Conservation (phyloP, 1,139 yeast genomes). For the Scheffersomyces lignicola region DNA sequence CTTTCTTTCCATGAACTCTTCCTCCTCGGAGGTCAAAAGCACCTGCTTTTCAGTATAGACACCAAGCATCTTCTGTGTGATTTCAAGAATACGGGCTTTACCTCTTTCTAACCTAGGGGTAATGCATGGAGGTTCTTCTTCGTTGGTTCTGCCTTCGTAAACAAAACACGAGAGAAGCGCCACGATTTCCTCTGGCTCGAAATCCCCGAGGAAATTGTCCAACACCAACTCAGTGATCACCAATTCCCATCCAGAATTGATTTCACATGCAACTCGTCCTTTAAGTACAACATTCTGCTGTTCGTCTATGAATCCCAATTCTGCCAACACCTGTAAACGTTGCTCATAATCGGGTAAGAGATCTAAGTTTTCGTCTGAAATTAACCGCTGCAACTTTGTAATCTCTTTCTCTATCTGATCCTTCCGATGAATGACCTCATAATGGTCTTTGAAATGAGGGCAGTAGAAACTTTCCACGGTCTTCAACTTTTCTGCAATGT, state of each 20-base stretch:
- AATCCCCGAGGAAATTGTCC: conserved; percentile 89
- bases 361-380: conserved; percentile 87
- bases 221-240: conserved; percentile 84
- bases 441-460: conserved; percentile 50
- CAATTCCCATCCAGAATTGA: conserved; percentile 88
- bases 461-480: conserved; percentile 30
- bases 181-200: conserved; percentile 94
- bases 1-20: conserved; percentile 76
- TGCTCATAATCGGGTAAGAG: conserved; percentile 92
- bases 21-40: conserved; percentile 78
- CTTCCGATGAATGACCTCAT: conserved; percentile 46
- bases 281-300: conserved; percentile 77
- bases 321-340: conserved; percentile 72
- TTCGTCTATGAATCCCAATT: conserved; percentile 74
- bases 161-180: conserved; percentile 90
- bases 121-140: conserved; percentile 57
- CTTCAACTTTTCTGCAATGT: conserved; percentile 35
- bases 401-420: conserved; percentile 52
- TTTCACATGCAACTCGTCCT: conserved; percentile 86
- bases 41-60: conserved; percentile 73
- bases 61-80: conserved; percentile 61
- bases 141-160: conserved; percentile 79
- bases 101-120: conserved; percentile 89
- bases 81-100: conserved; percentile 64
- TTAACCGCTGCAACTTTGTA: conserved; percentile 53